Conservation (phyloP, 129 eudicot genomes). For the Scalesia atractyloides region DNA sequence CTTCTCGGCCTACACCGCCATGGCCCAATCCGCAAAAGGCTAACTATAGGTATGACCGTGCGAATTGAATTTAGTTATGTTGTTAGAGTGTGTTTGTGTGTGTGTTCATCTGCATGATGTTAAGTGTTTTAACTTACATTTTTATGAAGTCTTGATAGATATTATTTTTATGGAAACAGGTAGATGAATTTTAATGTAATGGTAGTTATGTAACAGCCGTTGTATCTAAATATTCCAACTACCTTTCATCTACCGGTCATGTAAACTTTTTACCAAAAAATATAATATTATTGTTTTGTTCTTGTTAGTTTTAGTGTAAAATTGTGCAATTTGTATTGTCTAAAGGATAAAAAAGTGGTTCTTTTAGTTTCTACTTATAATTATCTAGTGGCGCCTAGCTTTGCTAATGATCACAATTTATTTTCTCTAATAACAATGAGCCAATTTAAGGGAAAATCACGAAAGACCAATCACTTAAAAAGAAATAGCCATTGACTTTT, state of each 20-base stretch:
- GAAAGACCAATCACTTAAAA: no score
- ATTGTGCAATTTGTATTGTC: neutral
- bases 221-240: constrained; percentile 17
- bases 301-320: neutral
- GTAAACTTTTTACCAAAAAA: neutral
- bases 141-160: constrained; percentile 11
- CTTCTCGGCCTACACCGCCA: constrained; percentile 51
- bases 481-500: no score
- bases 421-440: neutral
- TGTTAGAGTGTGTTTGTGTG: neutral
- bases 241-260: constrained; percentile 2
- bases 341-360: neutral
- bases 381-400: neutral
- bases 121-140: neutral
- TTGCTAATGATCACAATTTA: no score
- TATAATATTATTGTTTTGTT: neutral
- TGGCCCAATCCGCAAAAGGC: constrained; percentile 45
- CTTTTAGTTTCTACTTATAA: neutral
- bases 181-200: constrained; percentile 5
- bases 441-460: neutral
- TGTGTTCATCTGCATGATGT: constrained; percentile 13
- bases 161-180: constrained; percentile 9
- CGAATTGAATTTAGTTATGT: constrained; percentile 8
- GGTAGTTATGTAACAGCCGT: neutral
- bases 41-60: constrained; percentile 53